Evolutionary conservation across 208 protist genomes (phyloP), one percentile per base, ranked within the genome.

Genomic region (Acanthamoeba culbertsoni): DNA sequence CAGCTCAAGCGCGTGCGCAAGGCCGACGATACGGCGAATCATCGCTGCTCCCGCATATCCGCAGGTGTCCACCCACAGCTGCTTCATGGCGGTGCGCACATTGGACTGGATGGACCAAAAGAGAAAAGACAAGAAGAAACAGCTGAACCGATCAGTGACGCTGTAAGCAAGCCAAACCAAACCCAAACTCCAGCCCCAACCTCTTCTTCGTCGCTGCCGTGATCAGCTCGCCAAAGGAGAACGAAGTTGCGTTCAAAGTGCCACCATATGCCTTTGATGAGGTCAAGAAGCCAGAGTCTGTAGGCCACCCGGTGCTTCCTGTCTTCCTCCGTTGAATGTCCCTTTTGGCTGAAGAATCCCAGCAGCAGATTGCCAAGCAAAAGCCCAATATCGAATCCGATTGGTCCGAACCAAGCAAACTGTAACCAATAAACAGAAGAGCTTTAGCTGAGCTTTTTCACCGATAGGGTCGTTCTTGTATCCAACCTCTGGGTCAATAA

Each of bases 341-440:
- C 90, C 16, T 6, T 14, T 53, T 93, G 90, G 68, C 90, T 93
- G 90, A 86, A 93, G 28, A 53, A 77, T 5, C 46, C 90, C 65
- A 93, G 48, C 28, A 93, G 43, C 42, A 93, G 68, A 31, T 93
- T 93, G 42, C 90, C 90, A 8, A 93, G 14, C 2, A 93, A 35
- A 23, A 68, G 68, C 1, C 90, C 90, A 26, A 93, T 48, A 59
- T 93, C 90, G n/a, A 93, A 93, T 6, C 65, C 90, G 23, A 93
- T 93, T 14, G 90, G 90, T 28, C 90, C 90, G 62, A 73, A 93
- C 35, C 35, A 93, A 1, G 90, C 71, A 86, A 93, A 93, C 90
- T 93, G 48, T 6, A 8, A 8, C 12, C 6, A 1, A 23, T 2
- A 28, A 5, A 26, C 6, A 55, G 45, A 1, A 57, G 2, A 4